Percentiles rank a stretch among this genome's conserved stretches.
phyloP scores from a whole-genome alignment of 805 yeast species.

The Wickerhamiella sergipiensis region DNA sequence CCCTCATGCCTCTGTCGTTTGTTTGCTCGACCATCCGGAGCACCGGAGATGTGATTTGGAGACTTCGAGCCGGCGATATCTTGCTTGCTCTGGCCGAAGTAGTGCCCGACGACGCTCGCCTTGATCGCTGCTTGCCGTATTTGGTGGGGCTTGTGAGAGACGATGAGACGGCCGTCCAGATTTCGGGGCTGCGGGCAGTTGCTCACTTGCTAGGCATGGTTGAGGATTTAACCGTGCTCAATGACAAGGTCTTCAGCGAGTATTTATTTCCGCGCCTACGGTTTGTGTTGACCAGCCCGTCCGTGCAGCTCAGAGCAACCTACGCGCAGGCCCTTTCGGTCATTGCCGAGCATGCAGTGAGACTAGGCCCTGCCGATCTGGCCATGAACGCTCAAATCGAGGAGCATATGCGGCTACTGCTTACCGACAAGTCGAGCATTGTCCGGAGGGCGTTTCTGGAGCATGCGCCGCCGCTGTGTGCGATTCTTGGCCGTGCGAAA shows the following conservation, averaged over 20 bases:
- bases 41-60: conserved; percentile 43
- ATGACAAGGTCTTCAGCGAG: conserved; percentile 66
- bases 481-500: conserved; percentile 72
- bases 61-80: conserved; percentile 61
- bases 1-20: conserved; percentile 43
- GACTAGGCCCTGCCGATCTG: conserved; percentile 16
- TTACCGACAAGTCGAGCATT: conserved; percentile 53
- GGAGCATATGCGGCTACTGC: conserved; percentile 43
- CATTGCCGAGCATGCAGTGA: conserved; percentile 50
- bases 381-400: conserved; percentile 40
- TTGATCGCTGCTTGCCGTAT: conserved; percentile 78
- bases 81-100: conserved; percentile 63
- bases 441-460: conserved; percentile 59
- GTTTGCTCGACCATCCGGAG: conserved; percentile 49
- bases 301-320: conserved; percentile 41
- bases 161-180: conserved; percentile 47
- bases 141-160: conserved; percentile 63
- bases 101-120: conserved; percentile 66
- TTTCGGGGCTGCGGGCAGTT: conserved; percentile 47
- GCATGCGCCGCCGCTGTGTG: conserved; percentile 64
- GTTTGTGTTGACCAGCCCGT: conserved; percentile 28
- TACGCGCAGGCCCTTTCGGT: conserved; percentile 64
- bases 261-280: conserved; percentile 62
- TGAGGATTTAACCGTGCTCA: conserved; percentile 54
- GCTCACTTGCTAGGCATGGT: conserved; percentile 58